Percentiles rank a stretch among this genome's conserved stretches.
phyloP scores from a whole-genome alignment of 1,284 basidiomycete species.

The Cronartium ribicola region DNA sequence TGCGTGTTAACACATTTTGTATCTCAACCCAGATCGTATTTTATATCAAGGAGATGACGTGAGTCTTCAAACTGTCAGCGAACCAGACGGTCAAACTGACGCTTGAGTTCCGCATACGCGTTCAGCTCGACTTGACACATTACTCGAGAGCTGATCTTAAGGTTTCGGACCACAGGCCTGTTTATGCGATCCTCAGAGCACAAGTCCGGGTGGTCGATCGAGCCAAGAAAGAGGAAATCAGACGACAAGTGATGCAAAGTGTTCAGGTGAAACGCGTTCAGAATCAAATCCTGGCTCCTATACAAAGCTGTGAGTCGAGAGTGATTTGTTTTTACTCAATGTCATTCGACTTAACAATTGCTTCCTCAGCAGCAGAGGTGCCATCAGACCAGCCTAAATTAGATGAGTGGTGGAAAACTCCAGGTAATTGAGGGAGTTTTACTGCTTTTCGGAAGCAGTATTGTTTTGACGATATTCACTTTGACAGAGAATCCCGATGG shows the following conservation, averaged over 20 bases:
- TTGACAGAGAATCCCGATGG: slow-evolving; percentile 22
- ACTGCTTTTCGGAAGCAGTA: no score
- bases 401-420: slow-evolving; percentile 36
- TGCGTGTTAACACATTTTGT: slow-evolving; percentile 17
- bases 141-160: slow-evolving; percentile 69
- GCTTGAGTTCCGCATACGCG: slow-evolving; percentile 35
- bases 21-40: slow-evolving; percentile 67
- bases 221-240: slow-evolving; percentile 61
- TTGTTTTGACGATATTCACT: neutral
- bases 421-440: slow-evolving; percentile 1
- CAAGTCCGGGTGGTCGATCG: slow-evolving; percentile 74
- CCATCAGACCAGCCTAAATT: neutral
- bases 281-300: slow-evolving; percentile 6
- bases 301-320: neutral
- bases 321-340: neutral
- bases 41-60: slow-evolving; percentile 71
- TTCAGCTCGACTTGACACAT: slow-evolving; percentile 48
- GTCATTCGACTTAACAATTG: neutral
- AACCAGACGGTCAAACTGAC: slow-evolving; percentile 46
- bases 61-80: slow-evolving; percentile 61
- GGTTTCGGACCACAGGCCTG: slow-evolving; percentile 90
- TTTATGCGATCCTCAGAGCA: slow-evolving; percentile 76
- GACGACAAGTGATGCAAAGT: slow-evolving; percentile 22
- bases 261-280: slow-evolving; percentile 10
- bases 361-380: slow-evolving; percentile 1